Evolutionary conservation across 2,329 filamentous ascomycete genomes (phyloP), one percentile per base, ranked within the genome.

Genomic region (Ambrosiella beaveri): DNA sequence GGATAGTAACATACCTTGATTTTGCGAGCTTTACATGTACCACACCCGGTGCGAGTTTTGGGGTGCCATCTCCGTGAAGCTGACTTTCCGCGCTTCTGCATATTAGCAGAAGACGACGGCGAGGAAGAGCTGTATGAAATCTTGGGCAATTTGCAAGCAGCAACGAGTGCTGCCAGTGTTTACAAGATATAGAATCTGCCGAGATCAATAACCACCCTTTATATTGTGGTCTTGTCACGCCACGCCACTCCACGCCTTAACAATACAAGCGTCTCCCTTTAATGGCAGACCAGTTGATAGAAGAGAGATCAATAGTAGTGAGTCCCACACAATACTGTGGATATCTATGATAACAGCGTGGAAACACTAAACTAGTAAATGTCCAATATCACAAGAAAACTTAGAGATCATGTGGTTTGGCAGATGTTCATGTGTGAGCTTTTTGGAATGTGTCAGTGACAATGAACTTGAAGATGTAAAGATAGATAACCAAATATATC

Each of bases 21-120:
- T 52, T 62, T 62, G n/a, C 62, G 55, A 2, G 54, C 50, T 60
- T 63, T 63, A 54, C 62, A 63, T n/a, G 59, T 58, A 35, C 52
- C 51, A 56, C 62, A 63, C 11, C 62, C 62, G 17, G 56, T 61
- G 8, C 60, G 55, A 27, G 62, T 60, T 50, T 62, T 62, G 37
- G 56, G 59, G 27, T 61, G 59, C 57, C 57, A 58, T 54, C 57
- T 53, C n/a, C 57, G 57, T n/a, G 57, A 54, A 8, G 57, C 19
- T n/a, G 57, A 41, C 27, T 44, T 58, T 9, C 38, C 57, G 40
- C 57, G 50, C n/a, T 54, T 53, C 17, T 54, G 49, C 50, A 47
- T 38, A n/a, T 11, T 41, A 41, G 19, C 36, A 44, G 27, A 15
- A 27, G n/a, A 45, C 7, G n/a, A 3, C 1, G 39, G 15, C 2